These are phyloP conservation scores for Penicillium silybi DNA, from an alignment of 495 filamentous ascomycete species.

Conservation along the genomic window DNA sequence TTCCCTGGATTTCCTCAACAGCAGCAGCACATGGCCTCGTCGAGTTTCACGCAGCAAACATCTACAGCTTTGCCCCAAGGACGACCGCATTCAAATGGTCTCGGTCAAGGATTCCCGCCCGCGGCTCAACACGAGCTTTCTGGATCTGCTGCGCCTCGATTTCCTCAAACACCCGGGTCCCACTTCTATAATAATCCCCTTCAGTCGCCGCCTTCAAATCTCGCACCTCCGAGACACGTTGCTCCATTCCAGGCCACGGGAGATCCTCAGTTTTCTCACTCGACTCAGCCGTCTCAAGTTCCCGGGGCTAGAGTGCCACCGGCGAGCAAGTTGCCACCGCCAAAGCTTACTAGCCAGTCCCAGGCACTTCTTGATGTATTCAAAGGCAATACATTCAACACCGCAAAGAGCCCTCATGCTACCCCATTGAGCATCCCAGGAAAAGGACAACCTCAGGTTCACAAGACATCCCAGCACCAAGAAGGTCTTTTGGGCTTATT, in stretches of 20 bases:
- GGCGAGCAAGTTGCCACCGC: conserved; percentile 54
- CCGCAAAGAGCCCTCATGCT: conserved; percentile 29
- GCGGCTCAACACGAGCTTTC: conserved; percentile 11
- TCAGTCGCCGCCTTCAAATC: conserved; percentile 9
- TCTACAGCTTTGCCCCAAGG: conserved; percentile 20
- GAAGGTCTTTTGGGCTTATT: conserved; percentile 36
- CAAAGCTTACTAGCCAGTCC: conserved; percentile 61
- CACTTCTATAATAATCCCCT: conserved; percentile 7
- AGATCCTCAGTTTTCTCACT: conserved; percentile 47
- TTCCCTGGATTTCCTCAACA: conserved; percentile 38
- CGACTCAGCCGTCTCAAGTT: conserved; percentile 32
- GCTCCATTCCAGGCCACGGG: conserved; percentile 53
- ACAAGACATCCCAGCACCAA: conserved; percentile 38
- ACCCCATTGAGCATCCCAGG: conserved; percentile 23
- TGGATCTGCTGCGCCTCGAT: conserved; percentile 11
- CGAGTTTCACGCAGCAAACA: conserved; percentile 20
- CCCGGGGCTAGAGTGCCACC: conserved; percentile 49
- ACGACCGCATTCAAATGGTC: conserved; percentile 3
- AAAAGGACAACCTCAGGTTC: conserved; percentile 11
- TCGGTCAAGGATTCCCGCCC: conserved; percentile 1
- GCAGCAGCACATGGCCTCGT: conserved; percentile 19
- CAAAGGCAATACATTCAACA: conserved; percentile 42
- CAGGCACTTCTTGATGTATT: conserved; percentile 62
- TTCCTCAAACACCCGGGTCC: conserved; percentile 10
- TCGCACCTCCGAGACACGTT: conserved; percentile 15